A percentile compares a stretch with the other conserved stretches of the same genome.
phyloP scores from a whole-genome alignment of 176 grass and related monocot species.

The Eremochloa ophiuroides region DNA sequence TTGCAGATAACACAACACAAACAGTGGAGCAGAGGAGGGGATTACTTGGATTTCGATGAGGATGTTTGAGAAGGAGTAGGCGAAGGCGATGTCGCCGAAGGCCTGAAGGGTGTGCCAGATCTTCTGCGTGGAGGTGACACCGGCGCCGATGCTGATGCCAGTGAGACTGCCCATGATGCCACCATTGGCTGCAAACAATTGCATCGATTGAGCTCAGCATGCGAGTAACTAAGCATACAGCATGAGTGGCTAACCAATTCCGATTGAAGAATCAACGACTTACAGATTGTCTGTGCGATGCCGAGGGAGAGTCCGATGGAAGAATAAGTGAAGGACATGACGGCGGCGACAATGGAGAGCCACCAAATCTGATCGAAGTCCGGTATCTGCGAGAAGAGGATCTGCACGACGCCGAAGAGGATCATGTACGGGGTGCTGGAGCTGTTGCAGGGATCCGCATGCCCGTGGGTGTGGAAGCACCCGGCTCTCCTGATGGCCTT shows the following conservation, averaged over 20 bases:
- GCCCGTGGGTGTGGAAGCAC: conserved; percentile 27
- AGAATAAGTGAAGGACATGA: conserved; percentile 48
- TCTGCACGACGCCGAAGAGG: conserved; percentile 37
- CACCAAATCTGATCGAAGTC: conserved; percentile 45
- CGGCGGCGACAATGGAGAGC: conserved; percentile 38
- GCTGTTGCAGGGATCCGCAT: conserved; percentile 13
- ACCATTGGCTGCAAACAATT: not conserved
- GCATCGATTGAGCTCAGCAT: not conserved
- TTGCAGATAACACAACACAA: no score
- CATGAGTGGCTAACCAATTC: no score
- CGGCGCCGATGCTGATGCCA: conserved; percentile 28
- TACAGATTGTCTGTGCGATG: conserved; percentile 30
- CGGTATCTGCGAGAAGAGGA: conserved; percentile 45
- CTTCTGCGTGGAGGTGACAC: conserved; percentile 17
- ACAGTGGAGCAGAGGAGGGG: not conserved
- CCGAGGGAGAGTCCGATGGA: conserved; percentile 38
- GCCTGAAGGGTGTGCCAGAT: conserved; percentile 31
- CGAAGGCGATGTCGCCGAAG: conserved; percentile 50
- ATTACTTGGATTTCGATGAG: conserved; percentile 49
- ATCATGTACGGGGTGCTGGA: conserved; percentile 45
- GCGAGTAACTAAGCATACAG: not conserved
- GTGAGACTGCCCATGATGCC: conserved; percentile 30
- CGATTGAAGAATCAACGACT: not conserved
- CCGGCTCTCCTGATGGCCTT: conserved; percentile 22
- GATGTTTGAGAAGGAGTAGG: conserved; percentile 44